These are phyloP conservation scores for Setaria italica DNA, from an alignment of 202 grass and related monocot genomes.

Conservation along the genomic window DNA sequence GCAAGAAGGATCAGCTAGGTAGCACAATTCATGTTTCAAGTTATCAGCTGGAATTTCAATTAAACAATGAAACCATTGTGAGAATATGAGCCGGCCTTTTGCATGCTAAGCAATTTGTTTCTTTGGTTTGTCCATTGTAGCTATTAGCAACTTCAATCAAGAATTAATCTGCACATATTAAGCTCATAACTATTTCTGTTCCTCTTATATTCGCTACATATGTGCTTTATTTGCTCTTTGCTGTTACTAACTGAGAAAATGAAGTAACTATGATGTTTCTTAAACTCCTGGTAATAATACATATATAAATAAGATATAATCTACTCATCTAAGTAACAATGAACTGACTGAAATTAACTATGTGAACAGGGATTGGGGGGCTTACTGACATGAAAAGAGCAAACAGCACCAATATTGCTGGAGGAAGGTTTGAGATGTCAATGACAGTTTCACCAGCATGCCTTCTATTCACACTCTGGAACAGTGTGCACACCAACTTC, in stretches of 20 bases:
- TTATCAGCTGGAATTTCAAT: no score
- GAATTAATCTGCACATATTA: background rate
- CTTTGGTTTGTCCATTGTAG: no score
- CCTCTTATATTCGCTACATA: background rate
- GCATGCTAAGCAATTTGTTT: no score
- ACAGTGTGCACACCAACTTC: constrained; percentile 29
- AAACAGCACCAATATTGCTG: constrained; percentile 46
- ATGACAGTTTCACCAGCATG: constrained; percentile 47
- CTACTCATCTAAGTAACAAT: background rate
- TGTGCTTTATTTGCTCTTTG: background rate
- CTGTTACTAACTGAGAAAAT: background rate
- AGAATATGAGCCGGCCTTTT: no score
- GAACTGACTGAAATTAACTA: constrained; percentile 11
- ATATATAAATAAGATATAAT: constrained; percentile 12
- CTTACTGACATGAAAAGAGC: constrained; percentile 50
- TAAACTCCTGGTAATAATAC: background rate
- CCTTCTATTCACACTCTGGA: constrained; percentile 48
- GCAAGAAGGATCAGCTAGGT: no score
- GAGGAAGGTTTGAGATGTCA: constrained; percentile 41
- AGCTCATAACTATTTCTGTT: constrained; percentile 1
- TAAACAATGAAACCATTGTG: no score
- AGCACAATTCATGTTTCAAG: no score
- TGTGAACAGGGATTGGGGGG: background rate
- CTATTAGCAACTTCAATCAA: background rate
- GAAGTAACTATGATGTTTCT: background rate